Evolutionary conservation across 2,329 filamentous ascomycete species (phyloP).

Genomic region (Pseudogymnoascus sp.): DNA sequence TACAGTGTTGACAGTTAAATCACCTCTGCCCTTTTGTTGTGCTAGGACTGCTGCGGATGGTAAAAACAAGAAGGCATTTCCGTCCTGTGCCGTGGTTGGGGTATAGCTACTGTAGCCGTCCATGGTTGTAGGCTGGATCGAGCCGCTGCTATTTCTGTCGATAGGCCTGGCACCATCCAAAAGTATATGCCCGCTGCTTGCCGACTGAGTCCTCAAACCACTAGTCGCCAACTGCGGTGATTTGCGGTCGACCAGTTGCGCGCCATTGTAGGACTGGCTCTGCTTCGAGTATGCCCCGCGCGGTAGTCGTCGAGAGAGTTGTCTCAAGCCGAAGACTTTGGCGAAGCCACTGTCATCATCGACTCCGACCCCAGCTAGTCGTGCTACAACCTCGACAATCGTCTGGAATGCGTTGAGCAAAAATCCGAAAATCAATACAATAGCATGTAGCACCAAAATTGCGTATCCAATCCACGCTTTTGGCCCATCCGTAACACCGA

Average conservation of each 20-base stretch:
- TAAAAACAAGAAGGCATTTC: constrained; percentile 65
- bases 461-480: constrained; percentile 95
- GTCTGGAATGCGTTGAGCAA: constrained; percentile 88
- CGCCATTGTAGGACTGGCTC: constrained; percentile 71
- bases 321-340: constrained; percentile 86
- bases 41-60: constrained; percentile 35
- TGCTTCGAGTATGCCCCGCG: constrained; percentile 57
- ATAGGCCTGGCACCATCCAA: constrained; percentile 29
- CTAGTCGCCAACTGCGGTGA: constrained; percentile 42
- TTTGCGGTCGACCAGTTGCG: constrained; percentile 67
- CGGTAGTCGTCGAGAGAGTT: constrained; percentile 66
- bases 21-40: constrained; percentile 29
- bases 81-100: constrained; percentile 65
- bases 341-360: constrained; percentile 62
- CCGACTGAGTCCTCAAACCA: constrained; percentile 53
- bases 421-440: constrained; percentile 83
- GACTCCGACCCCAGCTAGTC: constrained; percentile 73
- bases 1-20: constrained; percentile 38
- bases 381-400: constrained; percentile 76
- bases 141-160: constrained; percentile 43
- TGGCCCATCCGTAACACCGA: constrained; percentile 67
- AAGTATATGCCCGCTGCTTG: constrained; percentile 37
- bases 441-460: constrained; percentile 76
- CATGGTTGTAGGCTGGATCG: constrained; percentile 45
- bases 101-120: constrained; percentile 52